Base-by-base conservation (phyloP, 139 green algal species). In the Coccomyxa sp. region DNA sequence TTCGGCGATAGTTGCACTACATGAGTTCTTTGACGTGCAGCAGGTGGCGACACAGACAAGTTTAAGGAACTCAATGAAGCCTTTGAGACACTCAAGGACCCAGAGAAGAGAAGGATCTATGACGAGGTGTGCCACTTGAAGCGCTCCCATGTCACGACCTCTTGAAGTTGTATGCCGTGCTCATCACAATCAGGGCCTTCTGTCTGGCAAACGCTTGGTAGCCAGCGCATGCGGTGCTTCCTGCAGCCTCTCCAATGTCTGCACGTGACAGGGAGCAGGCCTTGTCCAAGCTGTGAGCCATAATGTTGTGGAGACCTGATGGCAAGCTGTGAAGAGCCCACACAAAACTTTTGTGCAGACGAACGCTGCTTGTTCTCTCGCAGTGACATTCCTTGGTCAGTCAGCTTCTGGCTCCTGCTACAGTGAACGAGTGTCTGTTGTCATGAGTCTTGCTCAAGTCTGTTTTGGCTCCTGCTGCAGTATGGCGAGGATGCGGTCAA, bases 401-500 rank as follows among this genome's bases (percentile, higher is more conserved):
- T 16, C 16, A 29, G 31, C 9, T 10, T 16, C 9, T 37, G 16
- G 68, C 27, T 36, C 10, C 68, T 29, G 14, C 14, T 64, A 14
- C 50, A 64, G 50, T n/a, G n/a, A n/a, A n/a, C n/a, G n/a, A n/a
- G n/a, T n/a, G n/a, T n/a, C n/a, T n/a, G n/a, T n/a, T n/a, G n/a
- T n/a, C n/a, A n/a, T n/a, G 54, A 68, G 2, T 8, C 3, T 44
- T 9, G 35, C 36, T 8, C 50, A 29, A 29, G 69, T 34, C 24
- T 39, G 31, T 34, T 39, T 18, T 39, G n/a, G n/a, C n/a, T n/a
- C n/a, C n/a, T n/a, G n/a, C 14, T 84, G 84, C 89, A 99, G 91
- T 99, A 98, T 86, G 96, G 96, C n/a, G 96, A 99, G 85, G 96
- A 99, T 55, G 96, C 94, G 0, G 82, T 99, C 40, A 99, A 99